Evolutionary conservation across 1,284 basidiomycete species (phyloP), one percentile per base, ranked within the genome.

Genomic region (Gomphus sp.): DNA sequence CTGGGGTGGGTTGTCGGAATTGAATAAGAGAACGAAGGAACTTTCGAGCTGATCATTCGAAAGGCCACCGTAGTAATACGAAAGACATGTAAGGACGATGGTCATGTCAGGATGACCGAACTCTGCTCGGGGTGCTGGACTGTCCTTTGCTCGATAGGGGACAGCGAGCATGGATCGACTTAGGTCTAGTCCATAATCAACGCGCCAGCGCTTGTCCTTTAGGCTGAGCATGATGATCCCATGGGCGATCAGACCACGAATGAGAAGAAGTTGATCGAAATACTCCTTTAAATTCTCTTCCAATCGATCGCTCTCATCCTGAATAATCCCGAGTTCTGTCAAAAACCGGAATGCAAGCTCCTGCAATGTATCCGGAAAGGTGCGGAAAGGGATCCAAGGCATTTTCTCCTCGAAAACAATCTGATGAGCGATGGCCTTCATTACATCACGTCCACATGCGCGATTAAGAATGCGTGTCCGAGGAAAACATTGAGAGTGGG

Each of bases 41-140:
- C 59, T 43, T 16, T 65, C 64, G 2, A 82, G 62, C 52, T 82
- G 75, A 3, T 66, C 59, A n/a, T 69, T 61, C 0, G 64, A 68
- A 33, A 82, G 70, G 9, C 81, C 80, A 2, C 69, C 67, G 48
- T 81, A 80, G 52, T 82, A 81, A 59, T 82, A 82, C 0, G 72
- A 73, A 14, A 82, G 67, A 56, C 74, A 81, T 0, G 81, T 81
- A 36, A 82, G 68, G 12, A 70, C 61, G 53, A 81, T 67, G 0
- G 73, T 70, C 25, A 81, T 69, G 34, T 82, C 80, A 0, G 80
- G 80, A 64, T 82, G 80, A 0, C 78, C 80, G 60, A 82, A 82
- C 48, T 82, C 80, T 22, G 80, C 77, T 39, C 74, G 70, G 39
- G 69, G 60, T 14, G 77, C 69, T 0, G 80, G 80, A 1, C 75